These are phyloP conservation scores for Cercospora zeae-maydis DNA, from an alignment of 2,329 filamentous ascomycete genomes.

Conservation along the genomic window DNA sequence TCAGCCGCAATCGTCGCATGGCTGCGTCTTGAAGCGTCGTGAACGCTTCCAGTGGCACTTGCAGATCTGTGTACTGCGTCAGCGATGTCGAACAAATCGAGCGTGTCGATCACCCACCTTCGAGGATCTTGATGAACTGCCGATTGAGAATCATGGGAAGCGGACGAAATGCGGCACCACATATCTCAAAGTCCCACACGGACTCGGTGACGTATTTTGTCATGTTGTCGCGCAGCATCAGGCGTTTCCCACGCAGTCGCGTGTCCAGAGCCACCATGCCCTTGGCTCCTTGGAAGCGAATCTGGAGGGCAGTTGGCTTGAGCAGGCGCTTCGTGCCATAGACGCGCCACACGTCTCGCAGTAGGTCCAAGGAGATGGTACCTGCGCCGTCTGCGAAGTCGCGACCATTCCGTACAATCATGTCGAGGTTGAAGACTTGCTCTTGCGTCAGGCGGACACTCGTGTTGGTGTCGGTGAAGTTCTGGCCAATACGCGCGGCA, in stretches of 20 bases:
- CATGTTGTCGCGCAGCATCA: conserved; percentile 72
- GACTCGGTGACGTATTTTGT: conserved; percentile 65
- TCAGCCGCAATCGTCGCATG: conserved; percentile 56
- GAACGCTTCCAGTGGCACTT: conserved; percentile 58
- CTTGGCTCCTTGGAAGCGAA: conserved; percentile 70
- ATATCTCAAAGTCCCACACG: conserved; percentile 63
- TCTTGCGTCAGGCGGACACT: conserved; percentile 51
- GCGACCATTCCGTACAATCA: conserved; percentile 55
- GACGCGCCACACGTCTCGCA: conserved; percentile 57
- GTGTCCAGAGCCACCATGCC: conserved; percentile 72
- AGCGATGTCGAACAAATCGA: background rate
- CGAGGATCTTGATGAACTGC: conserved; percentile 79
- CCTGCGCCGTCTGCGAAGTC: conserved; percentile 79
- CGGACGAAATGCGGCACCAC: conserved; percentile 63
- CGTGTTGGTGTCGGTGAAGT: conserved; percentile 71
- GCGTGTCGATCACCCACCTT: conserved; percentile 39
- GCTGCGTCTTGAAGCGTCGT: conserved; percentile 61
- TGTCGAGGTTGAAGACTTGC: conserved; percentile 41
- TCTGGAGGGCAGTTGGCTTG: conserved; percentile 66
- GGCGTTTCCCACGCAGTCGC: conserved; percentile 53
- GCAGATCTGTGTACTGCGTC: conserved; percentile 53
- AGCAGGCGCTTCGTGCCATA: conserved; percentile 48
- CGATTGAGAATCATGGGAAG: conserved; percentile 70
- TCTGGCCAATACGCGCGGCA: conserved; percentile 59
- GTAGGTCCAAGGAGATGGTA: conserved; percentile 61